Evolutionary conservation across 208 protist genomes (phyloP), one percentile per base, ranked within the genome.

Genomic region (Trypanosoma mega): DNA sequence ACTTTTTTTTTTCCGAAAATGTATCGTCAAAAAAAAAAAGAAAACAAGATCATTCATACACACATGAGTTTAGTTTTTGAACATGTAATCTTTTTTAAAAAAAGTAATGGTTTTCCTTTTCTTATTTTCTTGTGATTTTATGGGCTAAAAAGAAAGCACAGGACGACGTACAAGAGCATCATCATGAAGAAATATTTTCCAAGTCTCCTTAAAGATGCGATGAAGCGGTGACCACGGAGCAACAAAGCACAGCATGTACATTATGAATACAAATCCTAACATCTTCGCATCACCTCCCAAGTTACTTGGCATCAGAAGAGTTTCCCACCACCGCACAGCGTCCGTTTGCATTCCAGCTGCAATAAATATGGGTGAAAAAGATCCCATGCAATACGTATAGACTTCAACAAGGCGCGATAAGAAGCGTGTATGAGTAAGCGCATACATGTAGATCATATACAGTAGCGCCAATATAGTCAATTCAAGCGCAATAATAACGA

Each of bases 101-200:
- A n/a, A n/a, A n/a, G n/a, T n/a, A n/a, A n/a, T n/a, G n/a, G n/a
- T n/a, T n/a, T n/a, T n/a, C n/a, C n/a, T n/a, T n/a, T n/a, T n/a
- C n/a, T n/a, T n/a, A n/a, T n/a, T n/a, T n/a, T n/a, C n/a, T n/a
- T n/a, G n/a, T n/a, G n/a, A n/a, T n/a, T n/a, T n/a, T n/a, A n/a
- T n/a, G n/a, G n/a, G n/a, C n/a, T 39, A 90, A 27, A 83, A 78
- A 2, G 75, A 81, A 2, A 90, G 72, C 12, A 82, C 18, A 5
- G 78, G 78, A 26, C 76, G 78, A 23, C 78, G 76, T 6, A 59
- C 73, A 16, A 90, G 65, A 1, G 77, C 78, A 44, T 90, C 82
- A 47, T 85, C 82, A 60, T 85, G 65, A 16, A 70, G 46, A 47
- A 90, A 72, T 3, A 85, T 53, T 20, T 37, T 36, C 78, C 78